These are phyloP conservation scores for Xerocomellus amylosporus DNA, from an alignment of 768 basidiomycete species.

Conservation along the genomic window DNA sequence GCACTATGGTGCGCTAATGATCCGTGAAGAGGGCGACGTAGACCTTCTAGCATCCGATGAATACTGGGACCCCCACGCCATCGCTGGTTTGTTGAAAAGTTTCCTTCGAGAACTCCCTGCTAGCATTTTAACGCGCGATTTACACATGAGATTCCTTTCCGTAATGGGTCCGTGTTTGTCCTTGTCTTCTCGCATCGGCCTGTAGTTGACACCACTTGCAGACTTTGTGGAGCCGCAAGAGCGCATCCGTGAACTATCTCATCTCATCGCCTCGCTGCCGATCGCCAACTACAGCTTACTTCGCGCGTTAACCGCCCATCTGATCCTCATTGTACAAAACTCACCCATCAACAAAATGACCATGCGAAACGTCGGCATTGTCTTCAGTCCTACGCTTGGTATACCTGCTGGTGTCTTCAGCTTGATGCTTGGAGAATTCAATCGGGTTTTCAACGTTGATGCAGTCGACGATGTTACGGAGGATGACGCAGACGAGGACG, in stretches of 20 bases:
- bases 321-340: conserved; percentile 93
- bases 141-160: conserved; percentile 86
- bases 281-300: conserved; percentile 91
- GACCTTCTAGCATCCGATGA: conserved; percentile 86
- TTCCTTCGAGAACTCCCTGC: conserved; percentile 92
- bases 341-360: conserved; percentile 94
- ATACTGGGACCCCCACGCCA: conserved; percentile 97
- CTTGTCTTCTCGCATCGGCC: conserved; percentile 1
- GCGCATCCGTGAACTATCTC: conserved; percentile 81
- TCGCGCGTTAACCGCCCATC: conserved; percentile 89
- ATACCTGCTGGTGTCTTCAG: conserved; percentile 98
- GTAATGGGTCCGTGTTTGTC: conserved; percentile 76
- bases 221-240: conserved; percentile 89
- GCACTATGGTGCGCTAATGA: conserved; percentile 6
- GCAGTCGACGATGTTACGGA: conserved; percentile 26
- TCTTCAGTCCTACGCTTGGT: conserved; percentile 95
- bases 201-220: conserved; percentile 33
- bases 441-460: conserved; percentile 87
- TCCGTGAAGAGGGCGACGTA: conserved; percentile 83
- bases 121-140: conserved; percentile 87
- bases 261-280: conserved; percentile 83
- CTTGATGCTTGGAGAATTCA: conserved; percentile 91
- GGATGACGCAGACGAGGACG: conserved; percentile 28
- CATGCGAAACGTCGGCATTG: conserved; percentile 97
- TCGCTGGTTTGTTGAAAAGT: conserved; percentile 90